These are phyloP conservation scores for Papiliotrema flavescens DNA, from an alignment of 1,284 basidiomycete species.

Conservation along the genomic window DNA sequence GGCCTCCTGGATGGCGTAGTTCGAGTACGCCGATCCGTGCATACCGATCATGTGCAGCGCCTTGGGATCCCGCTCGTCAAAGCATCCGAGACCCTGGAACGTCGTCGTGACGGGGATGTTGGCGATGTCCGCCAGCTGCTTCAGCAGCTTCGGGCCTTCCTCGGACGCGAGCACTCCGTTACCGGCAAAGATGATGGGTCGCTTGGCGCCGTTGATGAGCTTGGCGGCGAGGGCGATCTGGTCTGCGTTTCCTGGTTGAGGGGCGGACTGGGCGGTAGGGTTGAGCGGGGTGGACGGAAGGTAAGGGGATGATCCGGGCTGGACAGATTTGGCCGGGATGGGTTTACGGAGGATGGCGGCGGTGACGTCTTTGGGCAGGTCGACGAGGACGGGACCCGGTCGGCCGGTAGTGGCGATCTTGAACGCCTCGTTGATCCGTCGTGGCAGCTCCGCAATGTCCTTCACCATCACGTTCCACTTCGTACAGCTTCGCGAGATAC, in stretches of 20 bases:
- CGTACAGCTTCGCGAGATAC: constrained; percentile 93
- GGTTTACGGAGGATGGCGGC: constrained; percentile 83
- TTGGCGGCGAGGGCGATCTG: constrained; percentile 78
- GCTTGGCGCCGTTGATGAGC: constrained; percentile 87
- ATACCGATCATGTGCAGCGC: constrained; percentile 98
- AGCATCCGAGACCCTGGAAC: constrained; percentile 90
- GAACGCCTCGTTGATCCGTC: constrained; percentile 98
- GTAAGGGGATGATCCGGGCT: constrained; percentile 72
- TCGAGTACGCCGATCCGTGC: constrained; percentile 97
- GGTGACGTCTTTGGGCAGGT: constrained; percentile 96
- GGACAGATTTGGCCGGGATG: constrained; percentile 82
- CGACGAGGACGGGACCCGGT: constrained; percentile 94
- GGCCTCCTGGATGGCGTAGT: constrained; percentile 94
- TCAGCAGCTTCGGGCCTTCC: constrained; percentile 78
- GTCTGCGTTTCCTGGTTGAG: constrained; percentile 61
- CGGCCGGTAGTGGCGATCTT: constrained; percentile 97
- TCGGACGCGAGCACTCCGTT: constrained; percentile 82
- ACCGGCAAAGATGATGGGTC: constrained; percentile 91
- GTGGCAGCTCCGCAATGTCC: constrained; percentile 88
- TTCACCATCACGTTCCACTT: constrained; percentile 99
- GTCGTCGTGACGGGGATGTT: constrained; percentile 98
- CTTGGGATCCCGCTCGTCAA: constrained; percentile 83
- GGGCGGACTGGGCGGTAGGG: constrained; percentile 58
- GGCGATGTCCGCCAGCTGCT: constrained; percentile 73
- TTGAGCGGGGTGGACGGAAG: constrained; percentile 63